Conservation (phyloP, 495 filamentous ascomycete species). For the Lichina pygmaea region DNA sequence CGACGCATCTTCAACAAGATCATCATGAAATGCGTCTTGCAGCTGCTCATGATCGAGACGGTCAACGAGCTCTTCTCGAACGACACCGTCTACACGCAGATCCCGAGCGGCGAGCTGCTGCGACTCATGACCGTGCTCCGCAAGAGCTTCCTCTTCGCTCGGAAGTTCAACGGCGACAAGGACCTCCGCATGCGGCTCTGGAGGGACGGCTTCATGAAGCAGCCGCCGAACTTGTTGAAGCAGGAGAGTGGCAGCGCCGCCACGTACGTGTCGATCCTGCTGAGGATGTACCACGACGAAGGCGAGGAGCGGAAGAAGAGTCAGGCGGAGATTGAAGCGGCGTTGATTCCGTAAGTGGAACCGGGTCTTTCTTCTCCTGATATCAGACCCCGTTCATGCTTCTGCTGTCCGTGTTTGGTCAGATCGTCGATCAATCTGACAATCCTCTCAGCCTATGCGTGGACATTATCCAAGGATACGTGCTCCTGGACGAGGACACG, state of each 20-base stretch:
- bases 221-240: slow-evolving; percentile 94
- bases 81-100: slow-evolving; percentile 78
- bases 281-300: slow-evolving; percentile 90
- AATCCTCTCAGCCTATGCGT: slow-evolving; percentile 35
- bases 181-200: slow-evolving; percentile 83
- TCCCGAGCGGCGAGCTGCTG: slow-evolving; percentile 66
- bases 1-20: slow-evolving; percentile 98
- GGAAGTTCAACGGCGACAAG: slow-evolving; percentile 91
- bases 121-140: slow-evolving; percentile 84
- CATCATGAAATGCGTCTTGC: slow-evolving; percentile 94
- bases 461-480: slow-evolving; percentile 69
- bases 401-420: neutral
- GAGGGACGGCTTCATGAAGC: slow-evolving; percentile 98
- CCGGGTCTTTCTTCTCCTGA: neutral
- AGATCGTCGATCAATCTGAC: neutral
- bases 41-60: slow-evolving; percentile 96
- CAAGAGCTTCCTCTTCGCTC: slow-evolving; percentile 84
- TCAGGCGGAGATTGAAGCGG: slow-evolving; percentile 57
- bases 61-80: slow-evolving; percentile 97
- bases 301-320: slow-evolving; percentile 54
- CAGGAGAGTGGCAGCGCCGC: slow-evolving; percentile 81
- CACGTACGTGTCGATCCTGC: slow-evolving; percentile 79
- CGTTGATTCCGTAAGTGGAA: slow-evolving; percentile 51
- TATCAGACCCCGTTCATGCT: neutral
- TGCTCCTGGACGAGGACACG: slow-evolving; percentile 67